These are phyloP conservation scores for Pyrrhoderma lamaoense DNA, from an alignment of 1,284 basidiomycete genomes.

Conservation along the genomic window DNA sequence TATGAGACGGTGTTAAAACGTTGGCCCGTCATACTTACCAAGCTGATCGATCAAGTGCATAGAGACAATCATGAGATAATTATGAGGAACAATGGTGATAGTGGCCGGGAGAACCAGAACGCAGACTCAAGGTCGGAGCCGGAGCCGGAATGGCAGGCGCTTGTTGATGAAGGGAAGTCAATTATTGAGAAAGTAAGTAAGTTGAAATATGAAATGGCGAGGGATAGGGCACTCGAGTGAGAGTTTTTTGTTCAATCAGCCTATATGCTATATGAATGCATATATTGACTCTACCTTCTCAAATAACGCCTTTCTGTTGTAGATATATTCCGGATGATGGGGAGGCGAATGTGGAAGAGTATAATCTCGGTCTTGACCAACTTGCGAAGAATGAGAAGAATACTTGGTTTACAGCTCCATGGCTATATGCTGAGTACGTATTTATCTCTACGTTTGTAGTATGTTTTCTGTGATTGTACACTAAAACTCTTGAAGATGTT, in stretches of 20 bases:
- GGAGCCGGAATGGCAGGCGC: conserved; percentile 27
- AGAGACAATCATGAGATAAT: conserved; percentile 47
- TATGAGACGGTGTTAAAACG: conserved; percentile 54
- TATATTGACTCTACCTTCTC: too few relatives aligned
- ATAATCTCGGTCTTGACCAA: conserved; percentile 64
- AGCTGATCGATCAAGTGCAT: conserved; percentile 68
- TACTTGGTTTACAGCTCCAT: conserved; percentile 89
- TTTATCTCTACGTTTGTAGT: too few relatives aligned
- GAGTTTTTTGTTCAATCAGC: conserved; percentile 25
- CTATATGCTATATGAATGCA: neutral
- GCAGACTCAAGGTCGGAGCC: too few relatives aligned
- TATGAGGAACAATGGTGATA: conserved; percentile 21
- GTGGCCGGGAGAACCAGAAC: too few relatives aligned
- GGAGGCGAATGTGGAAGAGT: conserved; percentile 56
- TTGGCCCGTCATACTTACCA: conserved; percentile 89
- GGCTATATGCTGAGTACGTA: conserved; percentile 84
- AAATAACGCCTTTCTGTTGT: conserved; percentile 5
- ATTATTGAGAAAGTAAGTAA: conserved; percentile 77
- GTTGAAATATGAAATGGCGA: conserved; percentile 86
- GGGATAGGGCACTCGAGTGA: conserved; percentile 70
- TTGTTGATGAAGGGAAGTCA: conserved; percentile 63
- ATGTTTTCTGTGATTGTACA: too few relatives aligned
- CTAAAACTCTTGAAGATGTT: too few relatives aligned
- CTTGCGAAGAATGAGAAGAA: conserved; percentile 46
- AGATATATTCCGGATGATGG: conserved; percentile 71